Evolutionary conservation across 768 basidiomycete genomes (phyloP), one percentile per base, ranked within the genome.

Genomic region (Tulasnella sp.): DNA sequence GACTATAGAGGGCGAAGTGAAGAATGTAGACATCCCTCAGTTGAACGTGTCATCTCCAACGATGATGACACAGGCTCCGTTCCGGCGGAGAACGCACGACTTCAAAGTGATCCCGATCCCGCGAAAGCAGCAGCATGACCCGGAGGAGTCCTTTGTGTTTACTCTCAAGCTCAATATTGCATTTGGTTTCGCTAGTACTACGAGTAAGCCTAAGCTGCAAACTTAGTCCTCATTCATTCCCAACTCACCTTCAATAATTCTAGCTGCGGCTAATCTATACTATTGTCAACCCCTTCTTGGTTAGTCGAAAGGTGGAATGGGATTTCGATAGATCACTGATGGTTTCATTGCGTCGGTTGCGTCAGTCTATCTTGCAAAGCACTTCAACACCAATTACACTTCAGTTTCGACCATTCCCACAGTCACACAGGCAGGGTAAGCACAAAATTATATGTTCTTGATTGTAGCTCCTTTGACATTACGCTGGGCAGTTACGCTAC

Each of bases 31-130:
- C 34, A 38, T 38, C 34, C 34, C 34, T 7, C 34, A 38, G 15
- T 15, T 7, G 34, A 5, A 38, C 5, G 34, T 7, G 34, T n/a
- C 34, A 38, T 5, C 34, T 38, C 34, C 7, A 15, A 5, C 34
- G 7, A 38, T 38, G 7, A 38, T 38, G 5, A 38, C 34, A 7
- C 34, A 5, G 34, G 15, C 34, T 38, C 15, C 34, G 7, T 38
- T 53, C n/a, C 51, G 30, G 3, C 51, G 30, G 29, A 27, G 54
- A 30, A 43, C 54, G 27, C 54, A 42, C 8, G 70, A 73, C 61
- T 71, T 72, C 51, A 70, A 70, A 17, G 68, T 74, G 62, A 51
- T 74, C 7, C 73, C 72, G 2, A 70, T 74, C 11, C 73, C 73
- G 0, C 61, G 58, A 21, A 60, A 52, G 3, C 44, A 64, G 4